Evolutionary conservation across 148 eudicot genomes (phyloP), one percentile per base, ranked within the genome.

Genomic region (Linanthus parryae): DNA sequence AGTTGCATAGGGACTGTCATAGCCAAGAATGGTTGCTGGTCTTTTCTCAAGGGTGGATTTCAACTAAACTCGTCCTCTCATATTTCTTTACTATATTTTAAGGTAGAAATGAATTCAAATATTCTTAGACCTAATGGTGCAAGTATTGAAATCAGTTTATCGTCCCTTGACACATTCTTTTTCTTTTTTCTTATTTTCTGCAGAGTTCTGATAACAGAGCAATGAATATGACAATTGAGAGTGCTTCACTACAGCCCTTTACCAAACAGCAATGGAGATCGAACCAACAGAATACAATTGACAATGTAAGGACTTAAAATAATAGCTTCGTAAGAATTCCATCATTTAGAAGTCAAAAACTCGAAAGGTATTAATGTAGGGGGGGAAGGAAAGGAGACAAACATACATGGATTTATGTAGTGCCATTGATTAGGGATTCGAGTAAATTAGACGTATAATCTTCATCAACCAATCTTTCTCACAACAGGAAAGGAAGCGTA

Each of bases 21-120:
- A 5, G 92, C 95, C 13, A 75, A 64, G 47, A 48, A 47, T 38
- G 94, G 96, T 2, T 92, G 96, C 49, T 92, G 98, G 96, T 87
- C 97, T 17, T 90, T 90, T 61, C 80, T 90, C 44, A 90, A 87
- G 60, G 98, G 98, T 28, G 98, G 98, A 53, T 92, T 92, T 53
- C 69, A 70, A 22, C 21, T 80, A 35, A 57, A 63, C 43, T 79
- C 81, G 5, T 63, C 78, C 24, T 75, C 89, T 12, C 42, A 67
- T 19, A 44, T 49, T 3, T 73, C 90, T 4, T 39, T 64, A 4
- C 68, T 92, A 11, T 71, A 68, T 51, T 65, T 92, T 57, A 77
- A 73, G 88, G 98, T 86, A 74, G 30, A 11, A 22, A 4, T 16
- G n/a, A n/a, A n/a, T n/a, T n/a, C n/a, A n/a, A n/a, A n/a, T n/a